Evolutionary conservation across 169 alveolate genomes (phyloP).

Genomic region (Prorocentrum cordatum): DNA sequence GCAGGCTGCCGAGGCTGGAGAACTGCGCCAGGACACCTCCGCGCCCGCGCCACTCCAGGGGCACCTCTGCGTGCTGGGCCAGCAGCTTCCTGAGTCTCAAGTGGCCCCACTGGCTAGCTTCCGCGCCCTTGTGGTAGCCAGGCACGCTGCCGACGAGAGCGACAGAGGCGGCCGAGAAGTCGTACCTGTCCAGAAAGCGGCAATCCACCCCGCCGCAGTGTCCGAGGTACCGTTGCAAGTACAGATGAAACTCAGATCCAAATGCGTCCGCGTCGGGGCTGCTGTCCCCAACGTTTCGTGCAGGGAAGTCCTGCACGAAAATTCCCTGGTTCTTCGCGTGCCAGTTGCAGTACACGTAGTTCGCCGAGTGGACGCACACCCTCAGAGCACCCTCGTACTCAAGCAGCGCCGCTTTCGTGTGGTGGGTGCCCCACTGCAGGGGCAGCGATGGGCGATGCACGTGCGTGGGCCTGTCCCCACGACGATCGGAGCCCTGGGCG

Average conservation of each 20-base stretch:
- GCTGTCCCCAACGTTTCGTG: background rate
- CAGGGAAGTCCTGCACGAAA: constrained; percentile 36
- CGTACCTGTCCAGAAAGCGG: background rate
- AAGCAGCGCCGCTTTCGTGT: constrained; percentile 30
- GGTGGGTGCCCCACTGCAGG: constrained; percentile 67
- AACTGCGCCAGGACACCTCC: constrained; percentile 30
- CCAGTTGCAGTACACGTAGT: constrained; percentile 21
- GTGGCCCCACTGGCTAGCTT: constrained; percentile 3
- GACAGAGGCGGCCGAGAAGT: constrained; percentile 36
- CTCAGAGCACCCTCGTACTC: constrained; percentile 3
- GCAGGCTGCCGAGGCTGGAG: constrained; percentile 23
- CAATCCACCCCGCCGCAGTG: constrained; percentile 21
- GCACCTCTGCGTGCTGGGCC: background rate
- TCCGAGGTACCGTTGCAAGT: background rate
- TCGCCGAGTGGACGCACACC: constrained; percentile 37
- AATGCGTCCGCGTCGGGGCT: background rate
- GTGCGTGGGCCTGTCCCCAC: no score
- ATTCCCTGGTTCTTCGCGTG: constrained; percentile 28
- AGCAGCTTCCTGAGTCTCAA: constrained; percentile 21
- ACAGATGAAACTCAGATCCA: background rate
- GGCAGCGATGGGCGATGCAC: constrained; percentile 48
- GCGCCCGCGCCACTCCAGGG: background rate
- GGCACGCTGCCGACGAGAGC: constrained; percentile 35
- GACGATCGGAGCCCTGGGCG: no score
- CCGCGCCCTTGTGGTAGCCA: constrained; percentile 19